phyloP scores from a whole-genome alignment of 441 rosid species.

The Pelargonium citronellum region DNA sequence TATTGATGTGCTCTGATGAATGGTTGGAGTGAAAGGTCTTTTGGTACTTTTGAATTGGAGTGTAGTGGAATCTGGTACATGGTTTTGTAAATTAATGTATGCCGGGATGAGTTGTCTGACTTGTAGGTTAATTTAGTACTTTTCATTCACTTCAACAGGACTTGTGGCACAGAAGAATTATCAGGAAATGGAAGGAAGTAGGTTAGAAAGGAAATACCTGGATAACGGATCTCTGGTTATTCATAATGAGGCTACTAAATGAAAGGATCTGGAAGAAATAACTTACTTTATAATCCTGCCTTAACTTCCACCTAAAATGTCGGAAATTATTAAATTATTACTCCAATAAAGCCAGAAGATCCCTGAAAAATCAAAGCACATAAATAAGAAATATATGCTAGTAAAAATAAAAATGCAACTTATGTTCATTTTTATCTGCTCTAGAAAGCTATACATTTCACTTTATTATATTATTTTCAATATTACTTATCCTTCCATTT shows the following conservation, averaged over 20 bases:
- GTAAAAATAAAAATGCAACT: neutral
- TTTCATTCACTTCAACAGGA: neutral
- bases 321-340: neutral
- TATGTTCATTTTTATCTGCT: neutral
- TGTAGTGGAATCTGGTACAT: slow-evolving; percentile 2
- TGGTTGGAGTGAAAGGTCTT: neutral
- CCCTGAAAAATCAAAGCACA: neutral
- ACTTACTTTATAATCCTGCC: neutral
- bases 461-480: neutral
- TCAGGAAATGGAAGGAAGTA: neutral
- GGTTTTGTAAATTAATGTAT: neutral
- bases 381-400: neutral
- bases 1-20: neutral
- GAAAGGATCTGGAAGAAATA: neutral
- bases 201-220: neutral
- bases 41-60: neutral
- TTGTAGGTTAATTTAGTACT: neutral
- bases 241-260: neutral
- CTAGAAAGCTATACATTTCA: neutral
- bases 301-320: neutral
- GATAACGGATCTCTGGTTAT: neutral
- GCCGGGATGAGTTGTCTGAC: neutral
- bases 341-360: neutral
- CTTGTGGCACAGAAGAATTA: neutral
- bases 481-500: neutral